Evolutionary conservation across 2,329 filamentous ascomycete species (phyloP), one percentile per base, ranked within the genome.

Genomic region (Penicillium palitans): DNA sequence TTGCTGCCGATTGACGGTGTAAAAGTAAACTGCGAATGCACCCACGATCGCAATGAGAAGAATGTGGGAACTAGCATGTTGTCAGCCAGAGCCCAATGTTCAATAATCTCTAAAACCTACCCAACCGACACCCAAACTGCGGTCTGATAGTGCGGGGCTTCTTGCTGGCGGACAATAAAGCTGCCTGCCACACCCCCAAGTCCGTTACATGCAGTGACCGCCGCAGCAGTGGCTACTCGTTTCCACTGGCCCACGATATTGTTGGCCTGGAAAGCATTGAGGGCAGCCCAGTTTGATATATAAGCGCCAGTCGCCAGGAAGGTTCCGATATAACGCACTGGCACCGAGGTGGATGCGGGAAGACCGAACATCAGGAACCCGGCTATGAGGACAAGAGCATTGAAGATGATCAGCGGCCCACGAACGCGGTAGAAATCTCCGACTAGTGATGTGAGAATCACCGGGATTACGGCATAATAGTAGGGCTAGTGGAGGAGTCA

Each of bases 351-450:
- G 4, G 72, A 75, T 27, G 66, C 58, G 0, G 82, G 76, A 67
- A 89, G 86, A 2, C 87, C 87, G 4, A 89, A 78, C 82, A 89
- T 85, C 62, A 82, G 78, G 70, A 89, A 89, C 2, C 87, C 87
- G 0, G 79, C 75, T 58, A 89, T 84, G 7, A 89, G 76, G 57
- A 81, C 84, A 3, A 85, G 55, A 19, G 82, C 83, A 69, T 89
- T 89, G 79, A 90, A 88, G 8, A 78, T 71, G 63, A 90, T 88
- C 53, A 89, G 76, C 0, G 86, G 86, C 0, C 83, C 86, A 10
- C 87, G 83, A 27, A 87, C 73, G 46, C 82, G 79, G 65, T 81
- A 84, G 35, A 75, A 80, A 70, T 91, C 88, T 33, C 86, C 84
- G 2, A 89, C 70, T 5, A 84, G 70, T 0, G 85, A 88, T 4